Conservation (phyloP, 176 grass and related monocot genomes). For the Avena sativa region DNA sequence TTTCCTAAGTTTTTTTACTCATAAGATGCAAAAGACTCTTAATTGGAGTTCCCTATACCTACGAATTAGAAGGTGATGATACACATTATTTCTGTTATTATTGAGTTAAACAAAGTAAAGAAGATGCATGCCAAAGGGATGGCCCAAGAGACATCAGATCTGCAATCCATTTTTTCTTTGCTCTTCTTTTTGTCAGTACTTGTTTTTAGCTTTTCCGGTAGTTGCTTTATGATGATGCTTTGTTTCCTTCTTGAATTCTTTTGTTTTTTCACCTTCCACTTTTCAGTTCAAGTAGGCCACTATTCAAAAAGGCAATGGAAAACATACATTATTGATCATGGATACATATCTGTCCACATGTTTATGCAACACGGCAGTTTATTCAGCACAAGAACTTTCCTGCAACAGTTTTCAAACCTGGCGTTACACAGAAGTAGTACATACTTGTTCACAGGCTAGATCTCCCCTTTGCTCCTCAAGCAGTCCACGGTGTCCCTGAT, state of each 20-base stretch:
- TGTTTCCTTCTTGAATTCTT: background rate
- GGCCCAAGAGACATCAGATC: background rate
- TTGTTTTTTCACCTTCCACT: slow-evolving; percentile 4
- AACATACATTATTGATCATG: slow-evolving; percentile 17
- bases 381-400: background rate
- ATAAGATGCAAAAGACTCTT: too few relatives aligned
- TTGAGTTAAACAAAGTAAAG: background rate
- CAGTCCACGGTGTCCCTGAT: slow-evolving; percentile 52
- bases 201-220: slow-evolving; percentile 27
- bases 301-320: background rate
- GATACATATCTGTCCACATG: background rate
- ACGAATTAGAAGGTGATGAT: background rate
- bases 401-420: slow-evolving; percentile 8
- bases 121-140: background rate
- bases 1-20: too few relatives aligned
- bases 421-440: background rate
- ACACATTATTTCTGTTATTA: background rate
- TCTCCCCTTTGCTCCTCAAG: slow-evolving; percentile 55
- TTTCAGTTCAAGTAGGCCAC: background rate
- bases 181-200: slow-evolving; percentile 2
- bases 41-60: too few relatives aligned
- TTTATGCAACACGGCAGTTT: background rate
- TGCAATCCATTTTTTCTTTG: slow-evolving; percentile 3
- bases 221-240: slow-evolving; percentile 27
- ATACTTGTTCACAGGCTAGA: slow-evolving; percentile 35